Percentiles rank a stretch among this genome's conserved stretches.
phyloP scores from a whole-genome alignment of 164 flowering plant genomes.

The Saururus chinensis region DNA sequence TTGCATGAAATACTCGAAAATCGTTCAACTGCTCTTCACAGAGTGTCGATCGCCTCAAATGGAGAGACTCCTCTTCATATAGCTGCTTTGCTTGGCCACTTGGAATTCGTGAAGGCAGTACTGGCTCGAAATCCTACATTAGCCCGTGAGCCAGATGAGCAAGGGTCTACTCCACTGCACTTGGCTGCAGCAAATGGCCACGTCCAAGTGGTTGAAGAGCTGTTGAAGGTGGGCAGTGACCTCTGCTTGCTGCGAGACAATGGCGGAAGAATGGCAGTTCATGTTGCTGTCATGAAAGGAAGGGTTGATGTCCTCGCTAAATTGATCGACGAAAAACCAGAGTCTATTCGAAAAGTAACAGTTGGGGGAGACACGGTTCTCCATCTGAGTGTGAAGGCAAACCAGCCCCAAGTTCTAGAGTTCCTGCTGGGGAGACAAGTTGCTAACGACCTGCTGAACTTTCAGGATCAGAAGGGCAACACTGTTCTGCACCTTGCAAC shows the following conservation, averaged over 20 bases:
- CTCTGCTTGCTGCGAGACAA: background rate
- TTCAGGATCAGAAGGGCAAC: background rate
- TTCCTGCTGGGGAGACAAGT: background rate
- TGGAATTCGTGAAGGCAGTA: background rate
- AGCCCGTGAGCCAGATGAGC: background rate
- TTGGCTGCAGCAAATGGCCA: constrained; percentile 1
- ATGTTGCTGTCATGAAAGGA: constrained; percentile 5
- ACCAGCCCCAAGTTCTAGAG: constrained; percentile 1
- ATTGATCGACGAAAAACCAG: background rate
- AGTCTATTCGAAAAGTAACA: background rate
- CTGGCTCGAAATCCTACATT: background rate
- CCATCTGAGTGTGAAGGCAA: background rate
- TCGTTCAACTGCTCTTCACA: background rate
- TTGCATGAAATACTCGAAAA: background rate
- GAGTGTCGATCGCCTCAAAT: background rate
- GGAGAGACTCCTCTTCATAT: background rate
- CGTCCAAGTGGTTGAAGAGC: background rate
- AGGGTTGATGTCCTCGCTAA: background rate
- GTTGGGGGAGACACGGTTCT: background rate
- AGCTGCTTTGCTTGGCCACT: background rate
- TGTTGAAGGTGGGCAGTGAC: background rate
- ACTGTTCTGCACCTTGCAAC: constrained; percentile 3
- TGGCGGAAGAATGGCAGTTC: background rate
- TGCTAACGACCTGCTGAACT: background rate
- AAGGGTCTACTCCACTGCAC: constrained; percentile 5